Evolutionary conservation across 2,329 filamentous ascomycete species (phyloP), one percentile per base, ranked within the genome.

Genomic region (Trichoderma koningii): DNA sequence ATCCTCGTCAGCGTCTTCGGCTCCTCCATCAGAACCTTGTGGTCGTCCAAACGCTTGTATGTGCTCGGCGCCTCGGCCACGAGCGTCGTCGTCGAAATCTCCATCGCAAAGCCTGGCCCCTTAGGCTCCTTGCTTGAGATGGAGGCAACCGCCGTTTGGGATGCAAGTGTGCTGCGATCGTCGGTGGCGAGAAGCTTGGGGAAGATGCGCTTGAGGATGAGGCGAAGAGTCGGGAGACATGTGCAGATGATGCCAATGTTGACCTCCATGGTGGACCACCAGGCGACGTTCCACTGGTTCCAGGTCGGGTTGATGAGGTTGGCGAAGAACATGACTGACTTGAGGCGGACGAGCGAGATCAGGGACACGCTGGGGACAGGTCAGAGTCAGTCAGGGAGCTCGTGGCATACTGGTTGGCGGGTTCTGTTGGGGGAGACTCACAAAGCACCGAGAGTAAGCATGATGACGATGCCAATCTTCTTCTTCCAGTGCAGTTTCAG

Each of bases 381-480:
- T 61, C n/a, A 53, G n/a, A 51, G 6, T 19, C 1, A 21, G 2
- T 12, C 2, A 10, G 12, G 10, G 23, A n/a, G 7, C n/a, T 15
- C 45, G 9, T 7, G 10, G 34, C 34, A 38, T 3, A 14, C 3
- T n/a, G 12, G 7, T n/a, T 6, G 48, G 12, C 23, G 10, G 23
- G 7, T 9, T 17, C 5, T 7, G 14, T 5, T 6, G n/a, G 17
- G 26, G n/a, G 14, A 1, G 1, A 69, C 76, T 71, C 57, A 77
- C 75, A 78, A 78, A 1, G 76, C 72, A 44, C 81, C 80, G 1
- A 81, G 74, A 4, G 75, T 71, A 51, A 83, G 81, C 77, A 82
- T 81, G 41, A 79, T 67, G 0, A 71, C 69, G 0, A 82, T 74
- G 4, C 76, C 76, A 28, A 79, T 66, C 70, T 82, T 83, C 70